These are phyloP conservation scores for Chalciporus piperatoides DNA, from an alignment of 1,284 basidiomycete genomes.

Conservation along the genomic window DNA sequence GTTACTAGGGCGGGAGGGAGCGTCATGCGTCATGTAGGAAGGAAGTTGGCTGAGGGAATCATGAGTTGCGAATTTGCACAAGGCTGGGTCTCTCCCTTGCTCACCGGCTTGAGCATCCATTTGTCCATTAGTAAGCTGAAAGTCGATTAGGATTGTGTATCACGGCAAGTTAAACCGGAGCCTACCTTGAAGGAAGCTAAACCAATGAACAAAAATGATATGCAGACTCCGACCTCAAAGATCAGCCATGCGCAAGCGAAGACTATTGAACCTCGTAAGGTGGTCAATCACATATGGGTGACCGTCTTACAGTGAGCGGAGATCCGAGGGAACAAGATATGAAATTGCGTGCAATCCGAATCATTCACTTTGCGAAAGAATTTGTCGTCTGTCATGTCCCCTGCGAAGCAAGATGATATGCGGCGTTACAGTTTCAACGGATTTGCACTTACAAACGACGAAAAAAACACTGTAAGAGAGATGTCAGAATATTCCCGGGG, in stretches of 20 bases:
- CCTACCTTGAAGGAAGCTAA: constrained; percentile 70
- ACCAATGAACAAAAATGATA: constrained; percentile 68
- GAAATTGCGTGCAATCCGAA: constrained; percentile 77
- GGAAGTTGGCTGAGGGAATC: constrained; percentile 38
- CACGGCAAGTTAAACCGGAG: background rate
- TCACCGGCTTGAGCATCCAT: constrained; percentile 60
- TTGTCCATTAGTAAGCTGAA: constrained; percentile 46
- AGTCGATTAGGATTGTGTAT: constrained; percentile 11
- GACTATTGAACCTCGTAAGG: constrained; percentile 38
- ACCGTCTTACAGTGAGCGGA: constrained; percentile 54
- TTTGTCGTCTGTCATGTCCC: constrained; percentile 81
- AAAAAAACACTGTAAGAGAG: constrained; percentile 58
- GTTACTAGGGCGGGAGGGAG: background rate
- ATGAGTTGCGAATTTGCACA: constrained; percentile 11
- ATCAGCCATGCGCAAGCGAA: constrained; percentile 76
- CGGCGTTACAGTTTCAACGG: background rate
- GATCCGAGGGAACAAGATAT: constrained; percentile 61
- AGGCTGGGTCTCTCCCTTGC: constrained; percentile 13
- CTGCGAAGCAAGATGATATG: constrained; percentile 36
- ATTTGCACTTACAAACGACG: constrained; percentile 60
- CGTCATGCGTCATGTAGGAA: constrained; percentile 26
- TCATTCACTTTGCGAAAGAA: constrained; percentile 85
- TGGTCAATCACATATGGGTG: background rate
- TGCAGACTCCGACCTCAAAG: constrained; percentile 63
- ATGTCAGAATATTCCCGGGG: constrained; percentile 15